A percentile compares a stretch with the other conserved stretches of the same genome.
Conservation (phyloP, 768 basidiomycete genomes). For the Candolleomyces efflorescens region DNA sequence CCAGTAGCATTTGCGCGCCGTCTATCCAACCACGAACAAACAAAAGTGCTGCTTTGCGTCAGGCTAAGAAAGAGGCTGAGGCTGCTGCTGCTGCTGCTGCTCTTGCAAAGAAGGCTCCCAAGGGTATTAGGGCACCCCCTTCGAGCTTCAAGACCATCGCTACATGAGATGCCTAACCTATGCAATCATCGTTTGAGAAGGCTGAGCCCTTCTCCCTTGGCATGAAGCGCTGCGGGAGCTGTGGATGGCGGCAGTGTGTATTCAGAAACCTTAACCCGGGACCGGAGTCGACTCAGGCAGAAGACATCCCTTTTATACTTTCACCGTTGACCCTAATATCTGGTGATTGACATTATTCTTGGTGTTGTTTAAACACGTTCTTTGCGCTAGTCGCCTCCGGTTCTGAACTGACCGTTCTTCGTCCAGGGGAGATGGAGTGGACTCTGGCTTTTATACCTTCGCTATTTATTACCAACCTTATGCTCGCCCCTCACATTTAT, state of each 20-base stretch:
- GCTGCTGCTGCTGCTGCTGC: conserved; percentile 39
- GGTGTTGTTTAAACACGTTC: background rate
- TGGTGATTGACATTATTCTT: too few relatives aligned
- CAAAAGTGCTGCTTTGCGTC: conserved; percentile 66
- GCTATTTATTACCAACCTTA: background rate
- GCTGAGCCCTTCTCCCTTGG: background rate
- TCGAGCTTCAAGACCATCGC: conserved; percentile 39
- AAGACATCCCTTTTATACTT: too few relatives aligned
- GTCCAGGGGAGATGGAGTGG: background rate
- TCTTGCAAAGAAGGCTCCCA: conserved; percentile 32
- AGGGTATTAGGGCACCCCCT: conserved; percentile 26
- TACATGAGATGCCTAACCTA: background rate
- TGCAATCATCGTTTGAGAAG: background rate
- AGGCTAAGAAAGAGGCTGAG: conserved; percentile 61
- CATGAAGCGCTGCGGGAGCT: background rate
- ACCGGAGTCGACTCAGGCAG: too few relatives aligned
- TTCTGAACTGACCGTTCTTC: background rate
- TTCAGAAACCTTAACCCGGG: too few relatives aligned
- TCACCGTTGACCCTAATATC: too few relatives aligned
- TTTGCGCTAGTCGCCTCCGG: background rate
- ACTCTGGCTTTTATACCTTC: background rate
- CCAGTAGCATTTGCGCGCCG: conserved; percentile 48
- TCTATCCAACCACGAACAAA: conserved; percentile 73
- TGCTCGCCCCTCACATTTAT: background rate
- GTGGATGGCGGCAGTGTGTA: background rate